Evolutionary conservation across 768 basidiomycete genomes (phyloP).

Genomic region (Melanogaster broomeanus): DNA sequence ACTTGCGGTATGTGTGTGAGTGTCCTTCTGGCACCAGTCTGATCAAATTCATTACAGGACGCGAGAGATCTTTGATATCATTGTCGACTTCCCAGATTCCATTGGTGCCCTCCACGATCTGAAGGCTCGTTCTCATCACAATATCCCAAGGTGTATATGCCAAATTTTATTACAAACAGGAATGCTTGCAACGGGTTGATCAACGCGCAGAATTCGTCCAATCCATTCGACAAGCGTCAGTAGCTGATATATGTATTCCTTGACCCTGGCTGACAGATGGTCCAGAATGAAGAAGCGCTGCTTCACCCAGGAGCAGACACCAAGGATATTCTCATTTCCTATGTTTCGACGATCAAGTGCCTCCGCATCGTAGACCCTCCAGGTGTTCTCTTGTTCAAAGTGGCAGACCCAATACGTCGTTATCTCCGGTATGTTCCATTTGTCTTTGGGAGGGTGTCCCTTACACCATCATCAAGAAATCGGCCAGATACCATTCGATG

Average conservation of each 20-base stretch:
- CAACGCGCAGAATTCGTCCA: slow-evolving; percentile 77
- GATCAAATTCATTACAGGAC: slow-evolving; percentile 42
- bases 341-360: slow-evolving; percentile 90
- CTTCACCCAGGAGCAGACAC: slow-evolving; percentile 97
- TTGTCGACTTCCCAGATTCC: slow-evolving; percentile 92
- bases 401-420: slow-evolving; percentile 87
- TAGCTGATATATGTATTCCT: slow-evolving; percentile 1
- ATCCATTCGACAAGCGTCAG: slow-evolving; percentile 75
- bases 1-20: slow-evolving; percentile 65
- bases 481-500: slow-evolving; percentile 92
- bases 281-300: slow-evolving; percentile 79
- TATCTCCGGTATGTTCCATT: slow-evolving; percentile 71
- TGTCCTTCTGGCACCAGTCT: neutral
- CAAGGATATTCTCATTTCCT: slow-evolving; percentile 84
- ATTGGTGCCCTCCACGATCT: slow-evolving; percentile 83
- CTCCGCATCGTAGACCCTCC: slow-evolving; percentile 89
- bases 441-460: neutral
- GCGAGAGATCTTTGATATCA: slow-evolving; percentile 92
- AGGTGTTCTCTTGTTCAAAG: slow-evolving; percentile 90
- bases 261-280: slow-evolving; percentile 3
- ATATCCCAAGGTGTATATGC: neutral
- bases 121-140: slow-evolving; percentile 46
- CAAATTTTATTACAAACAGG: slow-evolving; percentile 38
- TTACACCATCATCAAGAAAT: slow-evolving; percentile 47
- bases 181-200: slow-evolving; percentile 79